phyloP scores from a whole-genome alignment of 1,139 yeast species.

The Candida sp. region DNA sequence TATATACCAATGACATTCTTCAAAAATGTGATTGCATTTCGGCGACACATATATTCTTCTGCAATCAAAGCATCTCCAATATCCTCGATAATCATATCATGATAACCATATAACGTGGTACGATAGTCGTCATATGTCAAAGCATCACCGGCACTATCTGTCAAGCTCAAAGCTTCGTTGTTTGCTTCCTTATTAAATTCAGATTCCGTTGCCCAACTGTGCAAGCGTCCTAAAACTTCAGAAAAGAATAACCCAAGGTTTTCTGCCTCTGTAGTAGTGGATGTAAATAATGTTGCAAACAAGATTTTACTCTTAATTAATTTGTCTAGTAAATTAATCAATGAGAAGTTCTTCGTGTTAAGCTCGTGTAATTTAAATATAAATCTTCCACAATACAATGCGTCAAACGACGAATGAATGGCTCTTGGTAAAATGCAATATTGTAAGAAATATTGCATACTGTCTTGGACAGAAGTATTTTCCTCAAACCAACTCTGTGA shows the following conservation, averaged over 20 bases:
- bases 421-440: conserved; percentile 74
- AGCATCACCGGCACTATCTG: conserved; percentile 9
- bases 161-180: conserved; percentile 6
- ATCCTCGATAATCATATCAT: conserved; percentile 44
- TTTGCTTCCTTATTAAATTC: conserved; percentile 8
- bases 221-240: conserved; percentile 48
- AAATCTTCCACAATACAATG: conserved; percentile 67
- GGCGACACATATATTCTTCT: conserved; percentile 73
- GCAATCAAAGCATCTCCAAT: conserved; percentile 49
- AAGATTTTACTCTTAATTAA: conserved; percentile 53
- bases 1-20: conserved; percentile 63
- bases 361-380: conserved; percentile 49
- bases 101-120: conserved; percentile 52
- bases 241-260: conserved; percentile 75
- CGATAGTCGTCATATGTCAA: conserved; percentile 36
- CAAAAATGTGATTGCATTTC: conserved; percentile 77
- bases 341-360: conserved; percentile 40
- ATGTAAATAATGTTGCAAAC: conserved; percentile 61
- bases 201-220: conserved; percentile 36
- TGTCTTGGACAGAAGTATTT: conserved; percentile 13
- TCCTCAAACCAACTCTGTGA: conserved; percentile 23
- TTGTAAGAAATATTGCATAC: conserved; percentile 45
- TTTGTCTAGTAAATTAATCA: conserved; percentile 41
- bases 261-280: conserved; percentile 78
- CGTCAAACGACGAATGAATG: conserved; percentile 81